phyloP scores from a whole-genome alignment of 2,329 filamentous ascomycete genomes.

The Thermochaetoides dissita region DNA sequence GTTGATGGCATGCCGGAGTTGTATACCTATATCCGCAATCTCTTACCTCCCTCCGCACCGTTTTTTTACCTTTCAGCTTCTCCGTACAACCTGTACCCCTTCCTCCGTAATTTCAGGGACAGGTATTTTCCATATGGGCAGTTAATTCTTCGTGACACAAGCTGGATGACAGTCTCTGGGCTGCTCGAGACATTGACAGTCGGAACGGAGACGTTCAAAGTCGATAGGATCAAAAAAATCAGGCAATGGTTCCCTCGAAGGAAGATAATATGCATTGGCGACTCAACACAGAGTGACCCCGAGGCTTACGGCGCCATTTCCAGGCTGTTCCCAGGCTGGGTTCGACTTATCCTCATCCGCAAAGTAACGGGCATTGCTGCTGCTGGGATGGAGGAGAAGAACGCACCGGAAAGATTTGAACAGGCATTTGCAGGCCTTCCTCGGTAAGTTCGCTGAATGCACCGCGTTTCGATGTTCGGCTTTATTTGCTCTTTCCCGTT shows the following conservation, averaged over 20 bases:
- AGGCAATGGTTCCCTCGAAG: conserved; percentile 64
- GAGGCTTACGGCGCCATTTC: conserved; percentile 62
- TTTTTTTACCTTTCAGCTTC: conserved; percentile 93
- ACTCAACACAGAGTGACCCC: conserved; percentile 83
- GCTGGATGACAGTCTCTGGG: conserved; percentile 72
- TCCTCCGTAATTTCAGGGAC: conserved; percentile 62
- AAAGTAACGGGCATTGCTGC: conserved; percentile 64
- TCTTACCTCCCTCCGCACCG: conserved; percentile 44
- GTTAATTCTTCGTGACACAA: conserved; percentile 70
- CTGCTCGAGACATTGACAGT: conserved; percentile 66
- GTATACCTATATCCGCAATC: conserved; percentile 50
- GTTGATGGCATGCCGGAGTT: conserved; percentile 74
- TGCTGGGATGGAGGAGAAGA: conserved; percentile 57
- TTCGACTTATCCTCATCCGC: conserved; percentile 71
- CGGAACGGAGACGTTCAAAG: conserved; percentile 76
- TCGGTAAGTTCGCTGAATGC: conserved; percentile 5
- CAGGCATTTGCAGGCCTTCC: conserved; percentile 69
- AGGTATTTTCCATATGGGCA: conserved; percentile 62
- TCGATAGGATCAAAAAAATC: conserved; percentile 64
- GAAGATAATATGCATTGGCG: conserved; percentile 73
- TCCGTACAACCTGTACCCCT: conserved; percentile 86
- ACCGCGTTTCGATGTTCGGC: too few relatives aligned
- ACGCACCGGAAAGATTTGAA: conserved; percentile 62
- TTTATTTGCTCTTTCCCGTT: neutral
- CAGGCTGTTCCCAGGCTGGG: conserved; percentile 57